Conservation (phyloP, 768 basidiomycete genomes). For the Leucosporidium creatinivorum region DNA sequence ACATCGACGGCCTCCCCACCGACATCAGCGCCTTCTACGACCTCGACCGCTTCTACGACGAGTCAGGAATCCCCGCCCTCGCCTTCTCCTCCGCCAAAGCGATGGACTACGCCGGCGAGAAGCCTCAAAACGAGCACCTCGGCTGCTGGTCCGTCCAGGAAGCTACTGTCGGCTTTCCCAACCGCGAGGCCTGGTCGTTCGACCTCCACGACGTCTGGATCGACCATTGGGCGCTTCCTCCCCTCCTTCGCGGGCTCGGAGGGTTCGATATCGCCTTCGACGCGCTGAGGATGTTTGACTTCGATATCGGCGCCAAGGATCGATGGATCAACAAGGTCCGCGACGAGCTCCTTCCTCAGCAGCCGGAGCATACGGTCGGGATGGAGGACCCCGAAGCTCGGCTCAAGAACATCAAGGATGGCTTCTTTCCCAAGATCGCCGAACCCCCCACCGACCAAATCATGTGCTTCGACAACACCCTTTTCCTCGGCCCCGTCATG, state of each 20-base stretch:
- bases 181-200: constrained; percentile 18
- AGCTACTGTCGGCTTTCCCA: constrained; percentile 11
- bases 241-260: constrained; percentile 11
- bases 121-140: constrained; percentile 17
- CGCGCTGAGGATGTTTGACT: constrained; percentile 25
- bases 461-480: constrained; percentile 31
- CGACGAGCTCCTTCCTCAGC: constrained; percentile 17
- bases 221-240: constrained; percentile 26
- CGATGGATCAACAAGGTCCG: constrained; percentile 15
- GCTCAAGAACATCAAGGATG: constrained; percentile 24
- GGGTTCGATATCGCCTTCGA: constrained; percentile 28
- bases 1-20: constrained; percentile 20
- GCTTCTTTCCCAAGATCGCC: not conserved
- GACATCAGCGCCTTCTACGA: constrained; percentile 27
- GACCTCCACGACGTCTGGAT: constrained; percentile 23
- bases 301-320: not conserved
- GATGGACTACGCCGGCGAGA: not conserved
- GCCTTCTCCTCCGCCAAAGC: constrained; percentile 17
- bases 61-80: constrained; percentile 26
- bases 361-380: not conserved
- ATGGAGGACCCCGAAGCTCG: not conserved
- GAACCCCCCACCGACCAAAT: constrained; percentile 20
- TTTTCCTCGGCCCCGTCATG: constrained; percentile 31
- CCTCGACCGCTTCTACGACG: constrained; percentile 23
- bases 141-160: constrained; percentile 32